A percentile compares a stretch with the other conserved stretches of the same genome.
Evolutionary conservation across 2,329 filamentous ascomycete species (phyloP).

Genomic region (Aureobasidium lini): DNA sequence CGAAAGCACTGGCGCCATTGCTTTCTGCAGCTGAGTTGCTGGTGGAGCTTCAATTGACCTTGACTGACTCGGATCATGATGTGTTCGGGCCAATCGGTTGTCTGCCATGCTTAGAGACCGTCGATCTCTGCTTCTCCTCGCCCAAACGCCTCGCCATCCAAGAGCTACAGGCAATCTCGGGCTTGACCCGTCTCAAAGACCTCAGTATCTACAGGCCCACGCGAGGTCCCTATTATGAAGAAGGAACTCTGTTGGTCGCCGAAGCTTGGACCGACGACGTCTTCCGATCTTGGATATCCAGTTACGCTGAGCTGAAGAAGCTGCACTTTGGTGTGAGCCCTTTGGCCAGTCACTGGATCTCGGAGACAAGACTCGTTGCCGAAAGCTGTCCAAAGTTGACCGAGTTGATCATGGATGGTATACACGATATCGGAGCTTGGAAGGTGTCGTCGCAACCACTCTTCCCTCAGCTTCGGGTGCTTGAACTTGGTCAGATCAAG

Average conservation of each 20-base stretch:
- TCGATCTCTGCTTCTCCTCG: background rate
- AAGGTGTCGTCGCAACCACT: background rate
- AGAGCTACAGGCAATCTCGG: background rate
- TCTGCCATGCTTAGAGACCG: background rate
- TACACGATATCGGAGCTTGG: conserved; percentile 3
- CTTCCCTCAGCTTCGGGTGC: background rate
- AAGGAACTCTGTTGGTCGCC: background rate
- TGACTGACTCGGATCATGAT: background rate
- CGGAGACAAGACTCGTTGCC: background rate
- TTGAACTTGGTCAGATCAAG: background rate
- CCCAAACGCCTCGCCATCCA: background rate
- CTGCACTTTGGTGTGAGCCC: background rate
- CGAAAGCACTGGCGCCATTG: background rate
- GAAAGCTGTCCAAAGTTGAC: background rate
- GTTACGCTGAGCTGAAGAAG: background rate
- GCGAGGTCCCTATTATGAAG: background rate
- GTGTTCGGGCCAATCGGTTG: background rate
- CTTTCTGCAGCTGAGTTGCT: background rate
- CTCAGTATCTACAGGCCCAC: background rate
- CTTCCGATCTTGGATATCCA: background rate
- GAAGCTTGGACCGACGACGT: background rate
- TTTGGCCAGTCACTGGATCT: background rate
- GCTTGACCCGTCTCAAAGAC: background rate
- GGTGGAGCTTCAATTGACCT: background rate
- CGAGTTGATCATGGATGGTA: background rate